These are phyloP conservation scores for Dryas alaskensis DNA, from an alignment of 306 rosid genomes.

Conservation along the genomic window DNA sequence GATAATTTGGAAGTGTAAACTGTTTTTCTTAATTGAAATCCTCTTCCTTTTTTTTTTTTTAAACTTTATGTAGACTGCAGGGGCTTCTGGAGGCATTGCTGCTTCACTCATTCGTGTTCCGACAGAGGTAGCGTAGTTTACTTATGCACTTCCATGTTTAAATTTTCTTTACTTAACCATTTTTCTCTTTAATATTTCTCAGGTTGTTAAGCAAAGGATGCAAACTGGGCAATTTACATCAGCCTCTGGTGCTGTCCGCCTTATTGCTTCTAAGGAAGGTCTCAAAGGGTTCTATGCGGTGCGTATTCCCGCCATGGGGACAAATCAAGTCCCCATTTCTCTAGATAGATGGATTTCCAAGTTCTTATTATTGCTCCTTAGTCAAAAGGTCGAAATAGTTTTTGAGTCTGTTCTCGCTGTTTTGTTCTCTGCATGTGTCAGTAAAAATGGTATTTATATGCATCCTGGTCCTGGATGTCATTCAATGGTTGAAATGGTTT, in stretches of 20 bases:
- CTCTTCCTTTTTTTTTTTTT: not conserved
- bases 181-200: constrained; percentile 25
- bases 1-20: not conserved
- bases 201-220: constrained; percentile 99
- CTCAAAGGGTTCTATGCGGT: constrained; percentile 88
- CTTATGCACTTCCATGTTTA: constrained; percentile 23
- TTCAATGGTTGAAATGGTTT: not conserved
- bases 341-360: not conserved
- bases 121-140: constrained; percentile 65
- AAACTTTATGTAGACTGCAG: constrained; percentile 70
- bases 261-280: constrained; percentile 76
- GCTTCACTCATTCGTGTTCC: constrained; percentile 98
- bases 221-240: constrained; percentile 93
- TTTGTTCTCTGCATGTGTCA: not conserved
- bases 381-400: not conserved
- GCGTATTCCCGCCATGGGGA: constrained; percentile 19
- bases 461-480: no score
- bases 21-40: not conserved
- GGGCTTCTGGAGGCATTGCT: constrained; percentile 88
- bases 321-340: not conserved
- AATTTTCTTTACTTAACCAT: constrained; percentile 19
- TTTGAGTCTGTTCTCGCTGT: not conserved
- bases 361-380: not conserved
- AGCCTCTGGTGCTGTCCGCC: constrained; percentile 76
- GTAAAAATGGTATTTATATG: not conserved